These are phyloP conservation scores for Detonula confervacea DNA, from an alignment of 352 stramenopile species.

Conservation along the genomic window DNA sequence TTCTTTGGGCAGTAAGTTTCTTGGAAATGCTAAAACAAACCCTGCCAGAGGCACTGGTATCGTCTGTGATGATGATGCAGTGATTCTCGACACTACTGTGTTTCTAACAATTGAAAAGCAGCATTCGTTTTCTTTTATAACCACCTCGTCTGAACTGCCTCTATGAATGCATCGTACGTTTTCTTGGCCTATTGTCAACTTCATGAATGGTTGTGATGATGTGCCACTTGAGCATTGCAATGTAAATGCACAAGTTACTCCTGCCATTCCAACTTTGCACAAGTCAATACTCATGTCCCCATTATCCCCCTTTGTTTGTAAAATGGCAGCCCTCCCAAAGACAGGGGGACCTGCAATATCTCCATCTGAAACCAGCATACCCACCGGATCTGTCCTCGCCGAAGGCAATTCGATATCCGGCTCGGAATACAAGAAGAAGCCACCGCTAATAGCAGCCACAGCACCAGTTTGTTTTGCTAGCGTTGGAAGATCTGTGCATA, in stretches of 20 bases:
- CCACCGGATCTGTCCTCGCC: slow-evolving; percentile 50
- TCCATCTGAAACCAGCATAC: slow-evolving; percentile 44
- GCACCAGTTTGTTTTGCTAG: slow-evolving; percentile 33
- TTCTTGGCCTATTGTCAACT: slow-evolving; percentile 14
- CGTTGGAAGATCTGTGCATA: slow-evolving; percentile 21
- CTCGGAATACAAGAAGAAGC: slow-evolving; percentile 59
- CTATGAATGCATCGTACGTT: slow-evolving; percentile 25
- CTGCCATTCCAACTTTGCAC: slow-evolving; percentile 28
- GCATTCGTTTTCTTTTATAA: slow-evolving; percentile 11
- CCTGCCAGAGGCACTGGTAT: slow-evolving; percentile 34
- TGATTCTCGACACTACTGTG: slow-evolving; percentile 17
- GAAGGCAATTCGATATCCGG: slow-evolving; percentile 44
- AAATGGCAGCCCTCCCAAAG: slow-evolving; percentile 33
- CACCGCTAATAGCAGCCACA: slow-evolving; percentile 46
- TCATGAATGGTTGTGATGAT: background rate
- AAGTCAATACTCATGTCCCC: slow-evolving; percentile 16
- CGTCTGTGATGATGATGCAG: background rate
- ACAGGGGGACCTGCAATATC: slow-evolving; percentile 30
- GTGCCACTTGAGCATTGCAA: background rate
- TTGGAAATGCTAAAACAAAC: slow-evolving; percentile 22
- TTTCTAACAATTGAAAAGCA: slow-evolving; percentile 42
- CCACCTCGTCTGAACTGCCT: slow-evolving; percentile 16
- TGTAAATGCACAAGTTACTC: slow-evolving; percentile 7
- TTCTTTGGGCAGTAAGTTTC: background rate
- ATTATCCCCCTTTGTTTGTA: slow-evolving; percentile 17